A percentile compares a stretch with the other conserved stretches of the same genome.
phyloP scores from a whole-genome alignment of 1,284 basidiomycete genomes.

The Termitomyces sp. region DNA sequence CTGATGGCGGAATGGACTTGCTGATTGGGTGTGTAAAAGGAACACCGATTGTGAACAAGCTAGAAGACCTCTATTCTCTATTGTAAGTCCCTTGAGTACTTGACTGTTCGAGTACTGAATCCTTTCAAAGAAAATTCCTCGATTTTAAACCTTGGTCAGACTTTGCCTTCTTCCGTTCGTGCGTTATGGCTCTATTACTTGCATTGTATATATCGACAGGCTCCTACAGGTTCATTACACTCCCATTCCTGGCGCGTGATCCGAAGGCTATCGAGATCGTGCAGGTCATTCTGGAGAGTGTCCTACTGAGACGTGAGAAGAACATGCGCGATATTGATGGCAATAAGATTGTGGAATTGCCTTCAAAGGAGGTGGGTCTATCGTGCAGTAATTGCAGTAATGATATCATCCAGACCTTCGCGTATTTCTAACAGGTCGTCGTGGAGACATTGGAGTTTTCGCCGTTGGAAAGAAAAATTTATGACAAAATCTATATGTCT shows the following conservation, averaged over 20 bases:
- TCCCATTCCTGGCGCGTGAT: constrained; percentile 84
- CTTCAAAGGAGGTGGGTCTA: constrained; percentile 68
- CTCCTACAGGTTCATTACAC: constrained; percentile 69
- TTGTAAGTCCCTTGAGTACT: constrained; percentile 40
- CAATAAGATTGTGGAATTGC: constrained; percentile 84
- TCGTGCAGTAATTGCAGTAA: not conserved
- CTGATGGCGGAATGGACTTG: not conserved
- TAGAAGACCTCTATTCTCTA: constrained; percentile 90
- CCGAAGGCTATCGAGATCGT: constrained; percentile 90
- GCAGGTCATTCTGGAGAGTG: constrained; percentile 86
- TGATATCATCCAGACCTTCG: not conserved
- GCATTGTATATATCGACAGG: not conserved
- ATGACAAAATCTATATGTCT: constrained; percentile 68
- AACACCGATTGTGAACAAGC: constrained; percentile 93
- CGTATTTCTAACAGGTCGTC: constrained; percentile 36
- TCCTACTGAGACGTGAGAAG: constrained; percentile 91
- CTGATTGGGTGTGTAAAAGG: constrained; percentile 36
- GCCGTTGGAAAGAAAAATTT: constrained; percentile 72
- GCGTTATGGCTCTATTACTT: constrained; percentile 25
- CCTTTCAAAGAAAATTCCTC: constrained; percentile 74
- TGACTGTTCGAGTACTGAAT: not conserved
- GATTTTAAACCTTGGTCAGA: constrained; percentile 89
- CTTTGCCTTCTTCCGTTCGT: constrained; percentile 84
- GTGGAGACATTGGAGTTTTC: constrained; percentile 77
- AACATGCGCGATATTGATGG: constrained; percentile 88